A percentile compares a stretch with the other conserved stretches of the same genome.
These are phyloP conservation scores for Arthrobotrys musiformis DNA, from an alignment of 2,329 filamentous ascomycete species.

Conservation along the genomic window DNA sequence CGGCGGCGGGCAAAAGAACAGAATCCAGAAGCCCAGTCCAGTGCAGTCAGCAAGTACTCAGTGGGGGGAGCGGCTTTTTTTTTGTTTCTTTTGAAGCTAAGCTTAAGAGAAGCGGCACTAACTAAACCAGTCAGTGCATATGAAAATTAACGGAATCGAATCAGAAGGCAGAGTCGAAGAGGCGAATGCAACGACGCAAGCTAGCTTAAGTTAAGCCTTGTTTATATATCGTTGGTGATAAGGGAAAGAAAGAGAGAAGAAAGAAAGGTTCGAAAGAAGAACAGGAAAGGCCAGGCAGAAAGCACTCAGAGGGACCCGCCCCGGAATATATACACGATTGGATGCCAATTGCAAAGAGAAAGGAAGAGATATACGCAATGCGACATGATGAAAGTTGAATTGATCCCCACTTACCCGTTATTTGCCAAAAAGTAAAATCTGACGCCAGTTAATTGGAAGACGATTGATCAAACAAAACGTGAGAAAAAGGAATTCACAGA, in stretches of 20 bases:
- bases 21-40: conserved; percentile 38
- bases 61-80: conserved; percentile 19
- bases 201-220: conserved; percentile 3
- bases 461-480: neutral
- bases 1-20: conserved; percentile 26
- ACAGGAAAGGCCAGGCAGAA: neutral
- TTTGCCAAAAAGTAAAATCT: conserved; percentile 47
- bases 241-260: conserved; percentile 1
- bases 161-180: neutral
- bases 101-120: conserved; percentile 18
- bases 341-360: neutral
- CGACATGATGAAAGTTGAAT: conserved; percentile 8
- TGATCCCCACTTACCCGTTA: conserved; percentile 51
- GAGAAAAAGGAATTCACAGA: conserved; percentile 3
- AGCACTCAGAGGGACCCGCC: neutral
- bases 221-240: conserved; percentile 16
- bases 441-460: conserved; percentile 1
- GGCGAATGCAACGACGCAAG: conserved; percentile 11
- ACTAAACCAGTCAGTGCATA: conserved; percentile 19
- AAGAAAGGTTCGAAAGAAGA: neutral
- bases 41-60: too few relatives aligned
- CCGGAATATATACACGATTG: neutral
- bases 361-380: conserved; percentile 3
- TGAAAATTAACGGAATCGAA: conserved; percentile 19
- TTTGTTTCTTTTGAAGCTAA: conserved; percentile 11